phyloP scores from a whole-genome alignment of 2,329 filamentous ascomycete species.

The Penicillium psychrosexuale region DNA sequence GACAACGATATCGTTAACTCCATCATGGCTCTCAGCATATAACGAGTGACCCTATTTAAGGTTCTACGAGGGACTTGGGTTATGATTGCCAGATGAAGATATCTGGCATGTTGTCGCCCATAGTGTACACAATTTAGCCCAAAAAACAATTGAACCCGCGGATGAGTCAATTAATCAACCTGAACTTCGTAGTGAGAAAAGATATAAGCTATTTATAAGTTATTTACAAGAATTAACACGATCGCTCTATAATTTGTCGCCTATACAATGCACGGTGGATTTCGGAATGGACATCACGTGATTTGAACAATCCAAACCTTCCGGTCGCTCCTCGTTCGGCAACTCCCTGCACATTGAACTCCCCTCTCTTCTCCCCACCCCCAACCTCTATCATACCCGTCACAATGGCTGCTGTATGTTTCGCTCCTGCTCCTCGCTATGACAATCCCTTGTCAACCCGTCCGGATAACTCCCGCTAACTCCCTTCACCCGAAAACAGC shows the following conservation, averaged over 20 bases:
- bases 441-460: background rate
- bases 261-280: constrained; percentile 3
- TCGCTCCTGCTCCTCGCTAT: background rate
- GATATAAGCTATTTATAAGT: background rate
- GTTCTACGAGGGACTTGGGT: constrained; percentile 31
- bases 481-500: constrained; percentile 52
- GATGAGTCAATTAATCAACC: constrained; percentile 19
- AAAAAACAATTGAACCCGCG: constrained; percentile 32
- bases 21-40: constrained; percentile 96
- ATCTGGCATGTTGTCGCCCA: constrained; percentile 24
- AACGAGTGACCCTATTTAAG: constrained; percentile 22
- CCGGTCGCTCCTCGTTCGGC: constrained; percentile 37
- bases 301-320: constrained; percentile 36
- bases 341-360: constrained; percentile 36
- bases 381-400: constrained; percentile 26
- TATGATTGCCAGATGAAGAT: constrained; percentile 22
- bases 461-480: constrained; percentile 23
- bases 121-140: constrained; percentile 39
- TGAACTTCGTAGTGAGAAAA: background rate
- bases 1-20: constrained; percentile 99
- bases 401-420: constrained; percentile 46
- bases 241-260: background rate
- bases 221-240: background rate
- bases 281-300: constrained; percentile 31
- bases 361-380: constrained; percentile 31